Evolutionary conservation across 176 grass and related monocot species (phyloP).

Genomic region (Bromus sterilis): DNA sequence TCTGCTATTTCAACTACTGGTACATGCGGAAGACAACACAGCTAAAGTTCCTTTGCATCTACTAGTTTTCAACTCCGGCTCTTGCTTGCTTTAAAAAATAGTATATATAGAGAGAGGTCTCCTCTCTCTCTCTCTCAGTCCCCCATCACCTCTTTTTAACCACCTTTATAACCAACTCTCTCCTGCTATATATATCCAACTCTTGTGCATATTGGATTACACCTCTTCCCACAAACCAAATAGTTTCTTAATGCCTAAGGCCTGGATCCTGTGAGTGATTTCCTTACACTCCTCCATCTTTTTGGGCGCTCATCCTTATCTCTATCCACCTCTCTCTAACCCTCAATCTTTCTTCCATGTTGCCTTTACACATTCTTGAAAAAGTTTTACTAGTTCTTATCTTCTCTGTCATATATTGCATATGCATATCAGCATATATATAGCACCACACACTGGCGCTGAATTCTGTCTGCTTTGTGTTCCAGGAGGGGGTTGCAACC

Average conservation of each 20-base stretch:
- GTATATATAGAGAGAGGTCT: too few species aligned
- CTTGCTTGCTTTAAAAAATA: slow-evolving; percentile 46
- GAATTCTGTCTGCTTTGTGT: slow-evolving; percentile 33
- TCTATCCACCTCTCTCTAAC: slow-evolving; percentile 58
- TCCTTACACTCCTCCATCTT: slow-evolving; percentile 31
- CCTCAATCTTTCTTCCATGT: slow-evolving; percentile 18
- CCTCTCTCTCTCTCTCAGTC: background rate
- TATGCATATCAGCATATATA: background rate
- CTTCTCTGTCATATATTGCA: slow-evolving; percentile 30
- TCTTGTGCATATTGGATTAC: slow-evolving; percentile 47
- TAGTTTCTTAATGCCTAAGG: slow-evolving; percentile 64
- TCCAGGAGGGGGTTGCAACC: slow-evolving; percentile 42
- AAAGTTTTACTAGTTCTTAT: slow-evolving; percentile 14
- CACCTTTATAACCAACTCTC: slow-evolving; percentile 62
- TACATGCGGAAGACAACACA: slow-evolving; percentile 31
- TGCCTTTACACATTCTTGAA: slow-evolving; percentile 32
- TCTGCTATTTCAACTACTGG: slow-evolving; percentile 14
- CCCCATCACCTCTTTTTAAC: slow-evolving; percentile 30
- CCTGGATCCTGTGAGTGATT: slow-evolving; percentile 45
- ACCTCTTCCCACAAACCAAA: slow-evolving; percentile 64
- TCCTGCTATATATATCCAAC: background rate
- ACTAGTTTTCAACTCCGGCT: slow-evolving; percentile 34
- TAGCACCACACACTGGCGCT: slow-evolving; percentile 21
- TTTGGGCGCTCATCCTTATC: slow-evolving; percentile 12
- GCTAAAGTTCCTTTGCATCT: slow-evolving; percentile 25